Conservation (phyloP, 2,329 filamentous ascomycete species). For the Aspergillus versicolor region DNA sequence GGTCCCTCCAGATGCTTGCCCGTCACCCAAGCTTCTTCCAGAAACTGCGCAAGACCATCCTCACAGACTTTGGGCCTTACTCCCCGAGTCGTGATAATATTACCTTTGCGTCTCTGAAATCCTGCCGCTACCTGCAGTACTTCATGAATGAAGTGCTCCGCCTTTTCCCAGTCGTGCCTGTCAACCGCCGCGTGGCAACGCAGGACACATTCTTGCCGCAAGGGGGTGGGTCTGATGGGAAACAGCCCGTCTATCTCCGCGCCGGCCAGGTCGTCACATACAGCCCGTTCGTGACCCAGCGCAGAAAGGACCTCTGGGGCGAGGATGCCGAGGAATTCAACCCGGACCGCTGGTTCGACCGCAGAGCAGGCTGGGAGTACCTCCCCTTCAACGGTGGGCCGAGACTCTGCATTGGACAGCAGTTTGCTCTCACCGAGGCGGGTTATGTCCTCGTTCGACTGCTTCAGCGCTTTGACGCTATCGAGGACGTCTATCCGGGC, state of each 20-base stretch:
- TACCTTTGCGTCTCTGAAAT: conserved; percentile 45
- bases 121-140: conserved; percentile 39
- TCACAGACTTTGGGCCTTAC: conserved; percentile 22
- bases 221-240: conserved; percentile 62
- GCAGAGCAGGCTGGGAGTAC: conserved; percentile 65
- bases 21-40: conserved; percentile 18
- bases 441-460: conserved; percentile 68
- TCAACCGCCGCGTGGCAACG: conserved; percentile 43
- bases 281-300: conserved; percentile 70
- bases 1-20: conserved; percentile 27
- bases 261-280: conserved; percentile 68
- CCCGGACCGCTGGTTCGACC: conserved; percentile 70
- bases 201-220: conserved; percentile 45
- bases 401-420: conserved; percentile 74
- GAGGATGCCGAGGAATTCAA: conserved; percentile 54
- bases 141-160: conserved; percentile 44
- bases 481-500: conserved; percentile 45
- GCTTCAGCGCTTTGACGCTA: conserved; percentile 67
- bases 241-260: conserved; percentile 62
- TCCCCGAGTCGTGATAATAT: conserved; percentile 19
- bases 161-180: conserved; percentile 47
- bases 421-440: conserved; percentile 73
- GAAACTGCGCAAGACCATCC: conserved; percentile 18
- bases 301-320: conserved; percentile 55
- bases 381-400: conserved; percentile 75